phyloP scores from a whole-genome alignment of 306 rosid species.

The Oxytropis ochrocephala region DNA sequence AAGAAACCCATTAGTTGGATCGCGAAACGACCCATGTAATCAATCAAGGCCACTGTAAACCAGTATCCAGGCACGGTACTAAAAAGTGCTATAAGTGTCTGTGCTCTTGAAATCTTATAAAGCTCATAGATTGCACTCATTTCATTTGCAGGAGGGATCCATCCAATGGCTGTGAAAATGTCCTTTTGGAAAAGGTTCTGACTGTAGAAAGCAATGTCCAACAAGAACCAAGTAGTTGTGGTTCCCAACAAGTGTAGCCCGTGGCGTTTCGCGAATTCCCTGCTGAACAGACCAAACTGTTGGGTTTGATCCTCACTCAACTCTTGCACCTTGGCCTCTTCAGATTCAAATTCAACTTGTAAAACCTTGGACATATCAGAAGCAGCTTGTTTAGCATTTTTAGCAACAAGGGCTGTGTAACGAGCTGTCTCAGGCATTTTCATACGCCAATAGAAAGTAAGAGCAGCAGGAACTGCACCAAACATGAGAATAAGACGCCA shows the following conservation, averaged over 20 bases:
- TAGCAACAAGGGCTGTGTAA: constrained; percentile 76
- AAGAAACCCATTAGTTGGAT: constrained; percentile 87
- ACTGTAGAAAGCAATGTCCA: constrained; percentile 87
- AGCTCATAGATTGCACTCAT: constrained; percentile 81
- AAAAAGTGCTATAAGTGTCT: constrained; percentile 74
- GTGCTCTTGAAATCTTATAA: constrained; percentile 66
- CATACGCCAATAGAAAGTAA: constrained; percentile 94
- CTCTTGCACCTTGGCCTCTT: constrained; percentile 35
- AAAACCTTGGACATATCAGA: constrained; percentile 76
- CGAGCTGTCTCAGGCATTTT: constrained; percentile 94
- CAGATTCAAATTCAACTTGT: constrained; percentile 52
- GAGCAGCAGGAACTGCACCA: constrained; percentile 63
- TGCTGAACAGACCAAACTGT: constrained; percentile 52
- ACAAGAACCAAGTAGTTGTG: constrained; percentile 63
- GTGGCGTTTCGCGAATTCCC: constrained; percentile 49
- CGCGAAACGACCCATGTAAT: constrained; percentile 61
- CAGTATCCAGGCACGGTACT: constrained; percentile 93
- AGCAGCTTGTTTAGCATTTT: constrained; percentile 66
- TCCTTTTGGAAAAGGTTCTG: constrained; percentile 92
- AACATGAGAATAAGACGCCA: constrained; percentile 78
- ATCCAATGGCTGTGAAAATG: constrained; percentile 65
- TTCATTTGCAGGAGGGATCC: constrained; percentile 54
- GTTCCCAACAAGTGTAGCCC: constrained; percentile 81
- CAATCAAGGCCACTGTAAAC: constrained; percentile 70
- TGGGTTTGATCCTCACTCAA: background rate